Evolutionary conservation across 164 flowering plant genomes (phyloP).

Genomic region (Sedum album): DNA sequence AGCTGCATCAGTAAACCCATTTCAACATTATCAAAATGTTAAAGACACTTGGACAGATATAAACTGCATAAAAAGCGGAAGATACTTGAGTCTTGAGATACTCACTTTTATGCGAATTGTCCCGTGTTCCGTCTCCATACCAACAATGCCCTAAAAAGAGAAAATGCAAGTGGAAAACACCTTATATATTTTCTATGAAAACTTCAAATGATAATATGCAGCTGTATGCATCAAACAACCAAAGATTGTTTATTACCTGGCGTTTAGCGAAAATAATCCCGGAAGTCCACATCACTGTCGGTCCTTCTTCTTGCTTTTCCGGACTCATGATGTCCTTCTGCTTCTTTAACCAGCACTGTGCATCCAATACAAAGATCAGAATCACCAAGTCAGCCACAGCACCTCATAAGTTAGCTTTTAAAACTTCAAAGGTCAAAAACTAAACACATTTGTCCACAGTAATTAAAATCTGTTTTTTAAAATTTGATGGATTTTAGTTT

Average conservation of each 20-base stretch:
- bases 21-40: too few species aligned
- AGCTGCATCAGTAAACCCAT: not conserved
- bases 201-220: not conserved
- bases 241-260: not conserved
- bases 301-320: constrained; percentile 48
- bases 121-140: constrained; percentile 77
- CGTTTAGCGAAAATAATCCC: constrained; percentile 85
- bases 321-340: constrained; percentile 76
- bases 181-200: not conserved
- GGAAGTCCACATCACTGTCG: constrained; percentile 72
- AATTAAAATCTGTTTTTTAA: not conserved
- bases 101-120: constrained; percentile 73
- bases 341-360: constrained; percentile 97
- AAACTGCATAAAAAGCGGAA: not conserved
- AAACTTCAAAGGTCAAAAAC: not conserved
- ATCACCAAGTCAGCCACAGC: not conserved
- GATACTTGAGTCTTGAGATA: too few species aligned
- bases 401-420: not conserved
- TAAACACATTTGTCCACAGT: not conserved
- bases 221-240: not conserved
- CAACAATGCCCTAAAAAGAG: constrained; percentile 61
- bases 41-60: not conserved
- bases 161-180: not conserved
- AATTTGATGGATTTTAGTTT: not conserved
- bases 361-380: not conserved